These are phyloP conservation scores for Hypsizygus ulmarius DNA, from an alignment of 1,284 basidiomycete species.

Conservation along the genomic window DNA sequence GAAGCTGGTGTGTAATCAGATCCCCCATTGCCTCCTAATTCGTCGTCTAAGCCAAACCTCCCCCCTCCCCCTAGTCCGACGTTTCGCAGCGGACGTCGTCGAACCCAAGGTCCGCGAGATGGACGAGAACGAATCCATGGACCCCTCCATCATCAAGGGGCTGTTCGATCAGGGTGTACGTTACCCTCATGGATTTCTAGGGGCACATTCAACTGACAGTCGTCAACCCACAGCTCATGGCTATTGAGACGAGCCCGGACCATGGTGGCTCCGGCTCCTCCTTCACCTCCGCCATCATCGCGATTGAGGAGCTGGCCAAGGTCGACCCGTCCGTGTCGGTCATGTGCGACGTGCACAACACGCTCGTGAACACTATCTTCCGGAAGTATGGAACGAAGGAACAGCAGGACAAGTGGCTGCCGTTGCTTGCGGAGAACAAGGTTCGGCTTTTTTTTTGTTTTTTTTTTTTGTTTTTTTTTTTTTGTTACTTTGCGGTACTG, in stretches of 20 bases:
- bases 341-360: constrained; percentile 97
- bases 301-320: constrained; percentile 96
- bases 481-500: constrained; percentile 3
- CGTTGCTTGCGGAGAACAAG: constrained; percentile 76
- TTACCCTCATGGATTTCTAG: too few relatives aligned
- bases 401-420: constrained; percentile 89
- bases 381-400: constrained; percentile 84
- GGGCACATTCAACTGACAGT: too few relatives aligned
- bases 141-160: constrained; percentile 82
- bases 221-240: constrained; percentile 91
- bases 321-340: constrained; percentile 97
- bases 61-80: constrained; percentile 55
- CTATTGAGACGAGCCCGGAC: constrained; percentile 87
- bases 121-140: constrained; percentile 98
- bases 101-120: constrained; percentile 92
- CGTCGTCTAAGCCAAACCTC: constrained; percentile 2
- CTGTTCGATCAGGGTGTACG: constrained; percentile 94
- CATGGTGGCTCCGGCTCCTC: constrained; percentile 88
- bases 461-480: not conserved
- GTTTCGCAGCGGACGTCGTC: constrained; percentile 88
- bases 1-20: constrained; percentile 68
- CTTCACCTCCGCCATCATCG: constrained; percentile 95
- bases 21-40: not conserved
- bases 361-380: constrained; percentile 93
- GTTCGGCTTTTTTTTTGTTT: constrained; percentile 39